A percentile compares a stretch with the other conserved stretches of the same genome.
phyloP scores from a whole-genome alignment of 2,329 filamentous ascomycete species.

The Sphaceloma murrayae region DNA sequence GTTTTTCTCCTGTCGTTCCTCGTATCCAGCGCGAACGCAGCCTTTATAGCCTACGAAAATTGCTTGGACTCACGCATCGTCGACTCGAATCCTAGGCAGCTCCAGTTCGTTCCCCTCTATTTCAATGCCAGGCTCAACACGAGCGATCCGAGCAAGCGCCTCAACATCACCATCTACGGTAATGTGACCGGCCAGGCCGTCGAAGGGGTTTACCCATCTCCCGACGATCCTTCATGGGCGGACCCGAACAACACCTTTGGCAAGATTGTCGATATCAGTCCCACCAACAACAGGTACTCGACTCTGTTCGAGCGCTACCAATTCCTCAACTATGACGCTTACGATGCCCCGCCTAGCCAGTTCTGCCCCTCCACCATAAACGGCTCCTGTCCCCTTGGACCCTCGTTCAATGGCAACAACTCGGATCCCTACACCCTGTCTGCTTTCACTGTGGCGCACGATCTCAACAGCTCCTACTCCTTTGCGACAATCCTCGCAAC shows the following conservation, averaged over 20 bases:
- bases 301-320: conserved; percentile 65
- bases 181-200: conserved; percentile 72
- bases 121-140: conserved; percentile 67
- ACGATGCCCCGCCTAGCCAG: conserved; percentile 38
- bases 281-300: conserved; percentile 51
- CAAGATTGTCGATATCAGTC: conserved; percentile 64
- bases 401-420: conserved; percentile 54
- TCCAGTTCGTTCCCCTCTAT: conserved; percentile 72
- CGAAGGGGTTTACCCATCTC: conserved; percentile 48
- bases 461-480: conserved; percentile 72
- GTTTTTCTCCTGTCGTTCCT: conserved; percentile 33
- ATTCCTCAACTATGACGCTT: conserved; percentile 69
- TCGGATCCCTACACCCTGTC: conserved; percentile 50
- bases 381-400: conserved; percentile 62
- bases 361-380: conserved; percentile 60
- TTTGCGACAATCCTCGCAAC: conserved; percentile 73
- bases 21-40: conserved; percentile 46
- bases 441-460: conserved; percentile 62
- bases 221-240: conserved; percentile 51
- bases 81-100: conserved; percentile 46
- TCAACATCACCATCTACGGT: conserved; percentile 76
- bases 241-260: conserved; percentile 54
- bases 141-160: conserved; percentile 48
- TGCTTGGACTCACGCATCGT: conserved; percentile 57
- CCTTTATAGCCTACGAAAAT: conserved; percentile 70